A percentile compares a stretch with the other conserved stretches of the same genome.
Conservation (phyloP, 345 rosid species). For the Eucalyptus marginata region DNA sequence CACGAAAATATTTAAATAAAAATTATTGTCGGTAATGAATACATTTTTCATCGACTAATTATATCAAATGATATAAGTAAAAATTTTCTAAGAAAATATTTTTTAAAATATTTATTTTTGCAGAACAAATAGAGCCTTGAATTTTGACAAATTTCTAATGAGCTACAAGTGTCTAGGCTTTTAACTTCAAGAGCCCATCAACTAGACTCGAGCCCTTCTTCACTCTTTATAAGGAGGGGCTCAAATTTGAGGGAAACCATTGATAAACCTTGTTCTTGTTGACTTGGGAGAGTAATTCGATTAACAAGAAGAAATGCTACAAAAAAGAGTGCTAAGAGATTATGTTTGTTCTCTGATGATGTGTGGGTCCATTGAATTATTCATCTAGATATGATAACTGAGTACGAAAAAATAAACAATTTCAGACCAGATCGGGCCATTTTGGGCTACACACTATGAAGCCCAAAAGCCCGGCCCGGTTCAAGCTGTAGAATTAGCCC, state of each 20-base stretch:
- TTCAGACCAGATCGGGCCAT: neutral
- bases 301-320: neutral
- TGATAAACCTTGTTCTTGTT: neutral
- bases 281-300: neutral
- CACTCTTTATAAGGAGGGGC: neutral
- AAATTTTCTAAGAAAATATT: neutral
- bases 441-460: neutral
- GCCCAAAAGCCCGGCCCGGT: neutral
- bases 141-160: neutral
- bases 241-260: neutral
- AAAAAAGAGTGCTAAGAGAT: neutral
- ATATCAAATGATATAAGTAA: neutral
- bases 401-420: neutral
- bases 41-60: neutral
- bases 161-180: neutral
- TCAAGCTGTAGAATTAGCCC: neutral
- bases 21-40: neutral
- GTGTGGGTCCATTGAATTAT: neutral
- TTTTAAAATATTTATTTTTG: neutral
- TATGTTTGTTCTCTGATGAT: neutral
- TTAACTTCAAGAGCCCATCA: neutral
- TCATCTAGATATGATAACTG: neutral
- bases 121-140: fast-evolving
- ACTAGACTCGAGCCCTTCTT: neutral
- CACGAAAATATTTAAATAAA: too few species aligned